Percentiles rank a stretch among this genome's conserved stretches.
phyloP scores from a whole-genome alignment of 495 filamentous ascomycete genomes.

The Aspergillus biplanus region DNA sequence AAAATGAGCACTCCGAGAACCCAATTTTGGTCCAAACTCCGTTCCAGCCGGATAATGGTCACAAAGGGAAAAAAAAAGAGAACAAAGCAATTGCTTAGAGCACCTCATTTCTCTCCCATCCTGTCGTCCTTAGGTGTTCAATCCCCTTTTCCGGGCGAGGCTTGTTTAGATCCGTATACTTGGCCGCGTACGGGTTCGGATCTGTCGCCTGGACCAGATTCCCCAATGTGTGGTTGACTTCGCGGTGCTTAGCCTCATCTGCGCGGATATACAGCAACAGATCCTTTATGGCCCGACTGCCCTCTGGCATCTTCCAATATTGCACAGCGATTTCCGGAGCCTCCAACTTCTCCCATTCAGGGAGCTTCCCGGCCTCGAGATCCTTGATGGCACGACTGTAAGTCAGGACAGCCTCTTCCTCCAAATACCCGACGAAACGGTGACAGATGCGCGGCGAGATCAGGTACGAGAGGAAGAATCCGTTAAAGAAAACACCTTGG shows the following conservation, averaged over 20 bases:
- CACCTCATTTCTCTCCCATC: conserved; percentile 86
- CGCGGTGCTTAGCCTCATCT: conserved; percentile 95
- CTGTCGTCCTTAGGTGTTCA: conserved; percentile 64
- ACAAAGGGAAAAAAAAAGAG: background rate
- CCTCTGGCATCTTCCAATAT: conserved; percentile 95
- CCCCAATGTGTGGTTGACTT: conserved; percentile 93
- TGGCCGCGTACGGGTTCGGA: conserved; percentile 85
- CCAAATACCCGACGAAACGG: conserved; percentile 94
- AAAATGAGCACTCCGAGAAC: background rate
- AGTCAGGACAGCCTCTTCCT: conserved; percentile 95
- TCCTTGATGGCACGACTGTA: conserved; percentile 88
- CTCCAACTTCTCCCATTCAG: conserved; percentile 76
- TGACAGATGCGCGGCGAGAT: conserved; percentile 88
- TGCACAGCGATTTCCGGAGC: conserved; percentile 86
- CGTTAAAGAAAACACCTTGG: conserved; percentile 91
- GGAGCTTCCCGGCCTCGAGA: conserved; percentile 79
- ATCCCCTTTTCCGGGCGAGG: conserved; percentile 74
- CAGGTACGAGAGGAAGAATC: conserved; percentile 87
- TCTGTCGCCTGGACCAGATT: conserved; percentile 82
- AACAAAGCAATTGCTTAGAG: conserved; percentile 49
- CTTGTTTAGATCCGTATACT: conserved; percentile 65
- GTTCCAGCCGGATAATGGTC: background rate
- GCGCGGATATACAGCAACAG: conserved; percentile 86
- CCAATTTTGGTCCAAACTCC: background rate
- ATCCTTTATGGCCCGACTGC: conserved; percentile 79